Evolutionary conservation across 2,329 filamentous ascomycete species (phyloP).

Genomic region (Xylaria hypoxylon): DNA sequence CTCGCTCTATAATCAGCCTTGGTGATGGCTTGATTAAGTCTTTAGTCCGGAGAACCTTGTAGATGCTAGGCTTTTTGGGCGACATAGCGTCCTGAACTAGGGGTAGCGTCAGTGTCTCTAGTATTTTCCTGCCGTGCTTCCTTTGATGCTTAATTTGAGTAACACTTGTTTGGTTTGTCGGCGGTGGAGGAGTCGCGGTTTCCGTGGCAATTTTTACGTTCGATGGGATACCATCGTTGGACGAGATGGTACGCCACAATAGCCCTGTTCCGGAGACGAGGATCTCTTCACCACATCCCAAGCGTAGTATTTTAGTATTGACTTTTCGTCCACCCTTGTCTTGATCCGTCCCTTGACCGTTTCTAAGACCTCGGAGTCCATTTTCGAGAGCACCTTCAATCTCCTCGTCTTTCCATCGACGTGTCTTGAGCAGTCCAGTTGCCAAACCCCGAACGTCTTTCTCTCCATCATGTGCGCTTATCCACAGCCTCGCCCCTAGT

Average conservation of each 20-base stretch:
- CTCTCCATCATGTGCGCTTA: conserved; percentile 70
- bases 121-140: conserved; percentile 13
- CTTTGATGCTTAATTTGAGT: conserved; percentile 14
- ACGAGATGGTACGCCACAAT: conserved; percentile 41
- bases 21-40: conserved; percentile 41
- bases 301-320: conserved; percentile 56
- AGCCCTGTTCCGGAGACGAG: conserved; percentile 56
- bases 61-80: conserved; percentile 32
- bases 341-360: conserved; percentile 30
- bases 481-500: conserved; percentile 67
- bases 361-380: conserved; percentile 4
- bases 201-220: not conserved
- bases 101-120: conserved; percentile 23
- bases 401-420: conserved; percentile 58
- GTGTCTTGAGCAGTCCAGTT: conserved; percentile 62
- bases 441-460: conserved; percentile 67
- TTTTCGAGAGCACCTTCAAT: conserved; percentile 53
- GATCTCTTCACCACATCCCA: conserved; percentile 59
- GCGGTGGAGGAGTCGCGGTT: not conserved
- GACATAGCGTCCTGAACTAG: conserved; percentile 35
- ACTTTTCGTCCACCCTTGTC: conserved; percentile 36
- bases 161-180: not conserved
- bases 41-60: conserved; percentile 33
- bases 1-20: conserved; percentile 35
- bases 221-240: conserved; percentile 7